Evolutionary conservation across 164 flowering plant species (phyloP), one percentile per base, ranked within the genome.

Genomic region (Macadamia integrifolia): DNA sequence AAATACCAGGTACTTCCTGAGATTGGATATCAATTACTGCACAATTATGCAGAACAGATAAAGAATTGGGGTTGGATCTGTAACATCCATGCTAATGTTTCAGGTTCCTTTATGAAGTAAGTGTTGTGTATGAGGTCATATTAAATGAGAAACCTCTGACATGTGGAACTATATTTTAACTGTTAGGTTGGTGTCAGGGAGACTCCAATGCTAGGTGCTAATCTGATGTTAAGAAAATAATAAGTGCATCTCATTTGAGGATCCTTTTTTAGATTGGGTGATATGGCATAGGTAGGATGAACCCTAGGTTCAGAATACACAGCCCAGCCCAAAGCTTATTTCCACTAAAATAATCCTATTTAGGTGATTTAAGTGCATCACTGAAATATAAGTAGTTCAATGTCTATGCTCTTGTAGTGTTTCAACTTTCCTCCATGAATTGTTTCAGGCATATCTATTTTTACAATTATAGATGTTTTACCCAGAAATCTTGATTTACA

Each of bases 21-120:
- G 82, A 76, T 84, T 71, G 93, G 85, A 14, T 82, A 80, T 75
- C 99, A 95, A 73, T 76, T 95, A 66, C 80, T 92, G 72, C 88
- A 86, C 49, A 87, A 79, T 71, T 95, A 90, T 82, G 78, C 88
- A 64, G 85, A 85, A 66, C 88, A 83, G 66, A 81, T 89, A 71
- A 75, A 77, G 74, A 76, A 73, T 42, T 95, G 99, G 99, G 99
- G 99, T 55, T 95, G 99, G 99, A 84, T 92, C 65, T 92, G 92
- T 83, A 88, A 86, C 68, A 79, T 81, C 69, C 80, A 87, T 72
- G 65, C 79, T 75, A 81, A 77, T 62, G 82, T 73, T 70, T 80
- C 87, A 59, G 73, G 72, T 55, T 81, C 93, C 67, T 92, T 90
- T 72, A 71, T 80, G 28, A 92, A 83, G 99, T 95, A 88, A 78